Evolutionary conservation across 192 early-diverging fungal genomes (phyloP).

Genomic region (Backusella australiensis): DNA sequence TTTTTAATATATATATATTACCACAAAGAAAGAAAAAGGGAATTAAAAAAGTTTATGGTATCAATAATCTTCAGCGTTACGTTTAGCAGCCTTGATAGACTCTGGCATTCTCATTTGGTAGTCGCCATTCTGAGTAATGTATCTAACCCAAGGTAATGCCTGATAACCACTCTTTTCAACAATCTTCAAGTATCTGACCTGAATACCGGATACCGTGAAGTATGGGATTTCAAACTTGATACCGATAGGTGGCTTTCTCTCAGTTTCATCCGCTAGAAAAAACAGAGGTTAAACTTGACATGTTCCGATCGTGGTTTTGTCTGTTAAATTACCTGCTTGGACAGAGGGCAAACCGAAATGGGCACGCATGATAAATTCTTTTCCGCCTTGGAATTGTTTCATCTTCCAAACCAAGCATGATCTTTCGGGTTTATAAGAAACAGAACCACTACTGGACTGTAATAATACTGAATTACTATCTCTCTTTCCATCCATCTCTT

Average conservation of each 20-base stretch:
- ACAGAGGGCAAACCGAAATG: conserved; percentile 86
- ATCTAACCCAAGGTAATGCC: conserved; percentile 86
- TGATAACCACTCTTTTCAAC: conserved; percentile 88
- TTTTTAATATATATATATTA: not conserved
- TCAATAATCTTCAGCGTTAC: conserved; percentile 18
- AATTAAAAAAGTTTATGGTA: not conserved
- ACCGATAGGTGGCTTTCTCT: conserved; percentile 79
- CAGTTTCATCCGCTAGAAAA: conserved; percentile 65
- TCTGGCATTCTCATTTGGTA: conserved; percentile 95
- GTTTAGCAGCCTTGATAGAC: conserved; percentile 68
- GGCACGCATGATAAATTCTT: conserved; percentile 90
- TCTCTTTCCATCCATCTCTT: not conserved
- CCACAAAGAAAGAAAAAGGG: not conserved
- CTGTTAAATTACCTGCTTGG: conserved; percentile 54
- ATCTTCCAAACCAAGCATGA: conserved; percentile 97
- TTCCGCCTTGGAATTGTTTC: conserved; percentile 97
- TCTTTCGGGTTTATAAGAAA: conserved; percentile 91
- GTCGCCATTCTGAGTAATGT: conserved; percentile 92
- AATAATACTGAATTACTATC: not conserved
- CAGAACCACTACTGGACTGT: conserved; percentile 81
- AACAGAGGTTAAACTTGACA: not conserved
- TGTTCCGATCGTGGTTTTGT: not conserved
- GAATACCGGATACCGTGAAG: conserved; percentile 87
- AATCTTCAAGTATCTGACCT: conserved; percentile 89
- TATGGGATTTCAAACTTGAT: conserved; percentile 91